Evolutionary conservation across 2,329 filamentous ascomycete genomes (phyloP), one percentile per base, ranked within the genome.

Genomic region (Neofusicoccum sp.): DNA sequence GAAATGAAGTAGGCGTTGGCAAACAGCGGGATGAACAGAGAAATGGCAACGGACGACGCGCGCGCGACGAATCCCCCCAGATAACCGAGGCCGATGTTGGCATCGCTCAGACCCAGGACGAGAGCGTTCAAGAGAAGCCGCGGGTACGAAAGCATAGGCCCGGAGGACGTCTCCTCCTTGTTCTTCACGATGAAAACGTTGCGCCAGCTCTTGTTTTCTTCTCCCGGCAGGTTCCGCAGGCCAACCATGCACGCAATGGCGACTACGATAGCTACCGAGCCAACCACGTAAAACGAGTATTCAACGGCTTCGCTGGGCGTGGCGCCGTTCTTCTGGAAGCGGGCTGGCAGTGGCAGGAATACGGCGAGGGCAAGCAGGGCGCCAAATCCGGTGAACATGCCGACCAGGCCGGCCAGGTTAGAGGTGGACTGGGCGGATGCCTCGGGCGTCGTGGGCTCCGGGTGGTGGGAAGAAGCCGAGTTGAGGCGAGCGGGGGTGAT

Each of bases 21-120:
- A 73, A 91, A 96, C 1, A 99, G 84, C 0, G 95, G 95, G 61
- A 99, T 90, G 78, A 98, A 99, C 5, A 98, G 85, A 0, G 92
- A 96, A 67, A 99, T 96, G 59, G 91, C 94, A 4, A 99, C 95
- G 0, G 93, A 97, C 0, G 93, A 97, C 6, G 95, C 93, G 62
- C 95, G 88, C 8, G 93, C 94, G 2, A 99, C 94, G 71, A 76
- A 97, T 1, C 95, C 95, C 66, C 94, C 95, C 0, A 98, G 80
- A 71, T 98, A 99, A 33, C 91, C 94, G 0, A 98, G 83, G 16
- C 87, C 89, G 66, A 99, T 96, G 68, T 90, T 86, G 8, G 87
- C 83, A 72, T 96, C 91, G 7, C 81, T 87, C 69, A 92, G 87
- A 12, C 90, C 93, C 9, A 96, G 83, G 6, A 71, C 69, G 8